A percentile compares a stretch with the other conserved stretches of the same genome.
phyloP scores from a whole-genome alignment of 768 basidiomycete genomes.

The Paxillus rubicundulus region DNA sequence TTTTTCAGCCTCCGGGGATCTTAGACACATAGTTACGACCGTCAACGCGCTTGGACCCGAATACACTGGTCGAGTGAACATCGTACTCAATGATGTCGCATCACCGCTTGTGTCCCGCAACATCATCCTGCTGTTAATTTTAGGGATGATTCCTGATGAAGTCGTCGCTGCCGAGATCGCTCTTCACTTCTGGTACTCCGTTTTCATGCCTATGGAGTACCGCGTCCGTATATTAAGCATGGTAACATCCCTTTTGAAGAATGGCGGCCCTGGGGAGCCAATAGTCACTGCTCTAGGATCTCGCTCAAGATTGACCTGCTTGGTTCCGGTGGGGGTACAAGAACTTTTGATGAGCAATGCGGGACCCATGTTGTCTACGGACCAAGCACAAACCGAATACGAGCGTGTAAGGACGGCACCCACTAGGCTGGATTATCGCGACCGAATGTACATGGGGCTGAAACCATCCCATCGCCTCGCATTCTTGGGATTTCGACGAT shows the following conservation, averaged over 20 bases:
- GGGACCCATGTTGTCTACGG: slow-evolving; percentile 15
- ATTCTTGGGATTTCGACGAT: slow-evolving; percentile 36
- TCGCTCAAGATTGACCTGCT: slow-evolving; percentile 17
- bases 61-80: slow-evolving; percentile 38
- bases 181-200: slow-evolving; percentile 50
- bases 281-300: slow-evolving; percentile 10
- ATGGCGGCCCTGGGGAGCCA: neutral
- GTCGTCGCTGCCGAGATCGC: slow-evolving; percentile 40
- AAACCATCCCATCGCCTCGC: slow-evolving; percentile 46
- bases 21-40: slow-evolving; percentile 43
- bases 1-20: slow-evolving; percentile 47
- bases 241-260: slow-evolving; percentile 18
- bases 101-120: slow-evolving; percentile 38
- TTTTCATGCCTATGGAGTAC: slow-evolving; percentile 38
- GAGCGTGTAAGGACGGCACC: slow-evolving; percentile 35
- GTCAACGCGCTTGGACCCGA: slow-evolving; percentile 42
- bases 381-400: slow-evolving; percentile 32
- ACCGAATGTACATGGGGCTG: slow-evolving; percentile 40
- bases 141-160: slow-evolving; percentile 35
- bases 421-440: slow-evolving; percentile 39
- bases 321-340: slow-evolving; percentile 4
- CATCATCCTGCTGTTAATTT: slow-evolving; percentile 39
- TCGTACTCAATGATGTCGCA: slow-evolving; percentile 43
- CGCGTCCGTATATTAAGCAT: slow-evolving; percentile 16
- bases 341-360: slow-evolving; percentile 15